phyloP scores from a whole-genome alignment of 352 stramenopile genomes.

The Phytopythium delawarense region DNA sequence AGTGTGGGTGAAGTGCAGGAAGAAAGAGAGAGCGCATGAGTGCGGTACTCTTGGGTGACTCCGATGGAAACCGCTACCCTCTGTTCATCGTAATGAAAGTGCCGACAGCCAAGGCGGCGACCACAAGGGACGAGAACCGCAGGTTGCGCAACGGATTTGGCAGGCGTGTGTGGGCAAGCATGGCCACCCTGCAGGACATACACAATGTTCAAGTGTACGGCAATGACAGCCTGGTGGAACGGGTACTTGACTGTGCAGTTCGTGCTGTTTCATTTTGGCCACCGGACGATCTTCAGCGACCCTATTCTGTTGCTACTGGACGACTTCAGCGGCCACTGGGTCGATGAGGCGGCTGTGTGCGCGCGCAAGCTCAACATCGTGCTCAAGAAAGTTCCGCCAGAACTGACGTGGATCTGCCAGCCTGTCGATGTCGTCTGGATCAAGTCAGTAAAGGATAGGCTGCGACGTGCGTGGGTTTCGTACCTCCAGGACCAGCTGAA shows the following conservation, averaged over 20 bases:
- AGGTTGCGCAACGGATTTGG: neutral
- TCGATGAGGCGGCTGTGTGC: neutral
- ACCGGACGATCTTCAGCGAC: neutral
- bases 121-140: neutral
- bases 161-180: neutral
- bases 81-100: neutral
- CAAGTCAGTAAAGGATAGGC: conserved; percentile 17
- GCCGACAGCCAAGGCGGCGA: neutral
- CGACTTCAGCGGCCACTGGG: neutral
- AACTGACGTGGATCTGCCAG: conserved; percentile 22
- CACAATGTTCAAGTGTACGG: neutral
- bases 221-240: neutral
- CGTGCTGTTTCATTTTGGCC: neutral
- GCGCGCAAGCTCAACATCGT: conserved; percentile 1
- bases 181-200: neutral
- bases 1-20: neutral
- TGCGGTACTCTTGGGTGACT: neutral
- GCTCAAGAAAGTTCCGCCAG: conserved; percentile 10
- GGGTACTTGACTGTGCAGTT: neutral
- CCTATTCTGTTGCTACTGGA: neutral
- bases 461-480: conserved; percentile 10
- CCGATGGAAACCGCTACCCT: neutral
- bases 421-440: conserved; percentile 21
- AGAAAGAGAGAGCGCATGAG: neutral
- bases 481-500: conserved; percentile 10